These are phyloP conservation scores for Paramecium bursaria DNA, from an alignment of 73 alveolate species.

Conservation along the genomic window DNA sequence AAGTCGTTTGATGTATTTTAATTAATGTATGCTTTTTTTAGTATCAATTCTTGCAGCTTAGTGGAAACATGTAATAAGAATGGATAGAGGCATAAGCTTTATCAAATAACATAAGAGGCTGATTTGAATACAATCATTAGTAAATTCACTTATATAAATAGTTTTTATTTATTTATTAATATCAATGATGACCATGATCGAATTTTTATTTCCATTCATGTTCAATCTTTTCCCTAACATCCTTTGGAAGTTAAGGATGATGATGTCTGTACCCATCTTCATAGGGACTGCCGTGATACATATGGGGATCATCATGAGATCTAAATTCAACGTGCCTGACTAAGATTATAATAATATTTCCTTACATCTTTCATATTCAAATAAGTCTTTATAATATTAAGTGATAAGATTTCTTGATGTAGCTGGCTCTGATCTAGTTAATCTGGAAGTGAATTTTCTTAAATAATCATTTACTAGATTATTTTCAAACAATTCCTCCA, in stretches of 20 bases:
- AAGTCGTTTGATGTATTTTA: slow-evolving; percentile 34
- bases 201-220: slow-evolving; percentile 39
- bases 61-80: too few relatives aligned
- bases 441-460: slow-evolving; percentile 64
- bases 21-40: too few relatives aligned
- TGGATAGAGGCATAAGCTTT: too few relatives aligned
- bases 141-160: too few relatives aligned
- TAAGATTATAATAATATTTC: not conserved
- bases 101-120: too few relatives aligned
- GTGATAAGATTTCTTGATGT: slow-evolving; percentile 59
- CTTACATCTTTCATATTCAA: slow-evolving; percentile 70
- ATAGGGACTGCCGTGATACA: slow-evolving; percentile 69
- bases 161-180: too few relatives aligned
- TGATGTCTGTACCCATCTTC: slow-evolving; percentile 66
- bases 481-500: slow-evolving; percentile 66
- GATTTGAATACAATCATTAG: too few relatives aligned
- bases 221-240: slow-evolving; percentile 44
- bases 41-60: too few relatives aligned
- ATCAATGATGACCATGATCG: slow-evolving; percentile 59
- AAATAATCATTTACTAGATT: slow-evolving; percentile 63
- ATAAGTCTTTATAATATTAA: slow-evolving; percentile 60
- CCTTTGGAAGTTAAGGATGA: slow-evolving; percentile 62
- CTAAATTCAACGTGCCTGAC: slow-evolving; percentile 66
- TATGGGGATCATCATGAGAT: slow-evolving; percentile 66
- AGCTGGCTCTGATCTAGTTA: slow-evolving; percentile 69